Conservation (phyloP, 129 eudicot species). For the Pulicaria dysenterica region DNA sequence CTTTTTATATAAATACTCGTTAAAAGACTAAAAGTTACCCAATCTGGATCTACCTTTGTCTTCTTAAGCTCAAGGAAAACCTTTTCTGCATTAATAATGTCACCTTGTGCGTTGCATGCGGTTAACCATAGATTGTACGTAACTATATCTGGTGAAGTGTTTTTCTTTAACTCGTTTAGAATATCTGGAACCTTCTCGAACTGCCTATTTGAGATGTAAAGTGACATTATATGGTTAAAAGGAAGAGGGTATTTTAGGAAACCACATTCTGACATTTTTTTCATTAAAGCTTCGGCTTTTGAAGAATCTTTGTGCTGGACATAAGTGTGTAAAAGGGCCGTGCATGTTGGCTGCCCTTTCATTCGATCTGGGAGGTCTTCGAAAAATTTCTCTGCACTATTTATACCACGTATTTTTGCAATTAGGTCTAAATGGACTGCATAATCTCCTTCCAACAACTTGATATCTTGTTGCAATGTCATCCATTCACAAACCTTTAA, state of each 20-base stretch:
- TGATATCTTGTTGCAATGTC: conserved; percentile 79
- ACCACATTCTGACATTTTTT: conserved; percentile 78
- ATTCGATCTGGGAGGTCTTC: conserved; percentile 75
- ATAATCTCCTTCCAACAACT: conserved; percentile 79
- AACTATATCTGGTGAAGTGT: conserved; percentile 73
- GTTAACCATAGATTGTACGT: conserved; percentile 81
- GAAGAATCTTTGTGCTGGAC: conserved; percentile 59
- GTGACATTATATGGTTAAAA: conserved; percentile 73
- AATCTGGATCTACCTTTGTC: conserved; percentile 66
- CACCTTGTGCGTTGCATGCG: conserved; percentile 55
- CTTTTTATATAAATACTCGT: conserved; percentile 66
- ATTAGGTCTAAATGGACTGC: conserved; percentile 91
- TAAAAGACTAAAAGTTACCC: conserved; percentile 88
- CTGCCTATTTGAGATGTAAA: conserved; percentile 67
- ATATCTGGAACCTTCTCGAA: conserved; percentile 60
- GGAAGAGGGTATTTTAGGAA: conserved; percentile 71
- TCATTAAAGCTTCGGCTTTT: conserved; percentile 82
- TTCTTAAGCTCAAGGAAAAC: conserved; percentile 62
- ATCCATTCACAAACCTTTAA: conserved; percentile 95
- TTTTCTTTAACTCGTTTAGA: conserved; percentile 56
- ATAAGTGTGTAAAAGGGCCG: conserved; percentile 80
- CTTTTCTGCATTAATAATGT: conserved; percentile 63
- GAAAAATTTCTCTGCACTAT: conserved; percentile 90
- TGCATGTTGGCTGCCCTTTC: conserved; percentile 69
- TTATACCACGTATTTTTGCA: conserved; percentile 83